Evolutionary conservation across 352 stramenopile species (phyloP).

Genomic region (Pythium scleroteichum): DNA sequence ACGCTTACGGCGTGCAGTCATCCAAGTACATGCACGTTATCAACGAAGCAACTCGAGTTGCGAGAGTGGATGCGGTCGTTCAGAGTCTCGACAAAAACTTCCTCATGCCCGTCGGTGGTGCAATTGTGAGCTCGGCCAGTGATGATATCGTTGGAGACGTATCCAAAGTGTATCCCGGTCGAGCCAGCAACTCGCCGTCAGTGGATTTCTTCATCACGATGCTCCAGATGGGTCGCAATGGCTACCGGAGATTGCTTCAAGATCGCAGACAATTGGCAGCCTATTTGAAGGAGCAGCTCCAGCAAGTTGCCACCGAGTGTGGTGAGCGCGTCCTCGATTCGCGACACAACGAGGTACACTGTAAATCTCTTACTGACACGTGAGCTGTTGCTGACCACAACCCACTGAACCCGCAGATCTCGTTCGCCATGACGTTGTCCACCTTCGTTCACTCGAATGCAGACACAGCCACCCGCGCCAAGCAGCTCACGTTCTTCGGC

Average conservation of each 20-base stretch:
- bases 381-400: too few relatives aligned
- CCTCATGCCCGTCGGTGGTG: slow-evolving; percentile 94
- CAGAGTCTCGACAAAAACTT: slow-evolving; percentile 99
- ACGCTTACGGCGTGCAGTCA: slow-evolving; percentile 98
- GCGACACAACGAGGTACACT: slow-evolving; percentile 85
- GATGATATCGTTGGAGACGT: slow-evolving; percentile 81
- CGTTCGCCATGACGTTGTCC: slow-evolving; percentile 91
- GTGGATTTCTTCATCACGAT: slow-evolving; percentile 99
- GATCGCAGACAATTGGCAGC: slow-evolving; percentile 78
- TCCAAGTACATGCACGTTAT: slow-evolving; percentile 92
- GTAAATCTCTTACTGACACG: not conserved
- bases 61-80: slow-evolving; percentile 95
- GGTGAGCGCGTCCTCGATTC: slow-evolving; percentile 91
- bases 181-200: slow-evolving; percentile 93
- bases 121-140: slow-evolving; percentile 81
- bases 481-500: slow-evolving; percentile 89
- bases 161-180: slow-evolving; percentile 94
- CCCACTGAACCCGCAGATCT: slow-evolving; percentile 45
- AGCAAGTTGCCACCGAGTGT: slow-evolving; percentile 74
- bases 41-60: slow-evolving; percentile 87
- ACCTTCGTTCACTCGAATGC: slow-evolving; percentile 35
- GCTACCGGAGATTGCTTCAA: slow-evolving; percentile 87
- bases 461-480: slow-evolving; percentile 37
- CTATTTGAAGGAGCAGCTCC: slow-evolving; percentile 79
- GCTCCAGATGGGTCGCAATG: slow-evolving; percentile 93